These are phyloP conservation scores for Psilocybe cyanescens DNA, from an alignment of 768 basidiomycete species.

Conservation along the genomic window DNA sequence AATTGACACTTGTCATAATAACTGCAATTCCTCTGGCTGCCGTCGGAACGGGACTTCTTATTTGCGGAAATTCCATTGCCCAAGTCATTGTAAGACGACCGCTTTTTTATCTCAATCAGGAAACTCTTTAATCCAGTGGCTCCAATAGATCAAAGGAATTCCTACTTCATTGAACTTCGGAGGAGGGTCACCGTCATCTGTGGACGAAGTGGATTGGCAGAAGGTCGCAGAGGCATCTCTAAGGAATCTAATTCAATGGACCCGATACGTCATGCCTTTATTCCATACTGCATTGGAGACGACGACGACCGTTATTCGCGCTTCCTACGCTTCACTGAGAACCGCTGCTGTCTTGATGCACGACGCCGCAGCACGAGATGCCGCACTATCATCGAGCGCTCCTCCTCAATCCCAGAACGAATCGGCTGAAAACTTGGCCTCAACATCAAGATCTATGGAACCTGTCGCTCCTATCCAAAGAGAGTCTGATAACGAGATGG, in stretches of 20 bases:
- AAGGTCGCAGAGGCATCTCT: constrained; percentile 1
- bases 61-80: constrained; percentile 11
- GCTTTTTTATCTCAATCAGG: background rate
- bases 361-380: background rate
- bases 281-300: background rate
- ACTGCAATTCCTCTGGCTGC: constrained; percentile 19
- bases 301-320: background rate
- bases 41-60: constrained; percentile 15
- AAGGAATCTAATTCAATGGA: background rate
- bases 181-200: background rate
- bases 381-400: background rate
- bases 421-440: background rate
- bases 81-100: constrained; percentile 14
- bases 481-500: background rate
- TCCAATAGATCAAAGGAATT: background rate
- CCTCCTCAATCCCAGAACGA: background rate
- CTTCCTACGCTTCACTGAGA: background rate
- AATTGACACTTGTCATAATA: constrained; percentile 12
- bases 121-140: background rate
- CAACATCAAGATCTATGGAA: background rate
- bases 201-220: constrained; percentile 12
- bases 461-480: background rate
- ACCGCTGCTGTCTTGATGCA: constrained; percentile 4
- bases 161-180: background rate
- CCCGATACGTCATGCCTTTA: background rate